Percentiles rank a stretch among this genome's conserved stretches.
Conservation (phyloP, 2,329 filamentous ascomycete species). For the Aureobasidium sp. region DNA sequence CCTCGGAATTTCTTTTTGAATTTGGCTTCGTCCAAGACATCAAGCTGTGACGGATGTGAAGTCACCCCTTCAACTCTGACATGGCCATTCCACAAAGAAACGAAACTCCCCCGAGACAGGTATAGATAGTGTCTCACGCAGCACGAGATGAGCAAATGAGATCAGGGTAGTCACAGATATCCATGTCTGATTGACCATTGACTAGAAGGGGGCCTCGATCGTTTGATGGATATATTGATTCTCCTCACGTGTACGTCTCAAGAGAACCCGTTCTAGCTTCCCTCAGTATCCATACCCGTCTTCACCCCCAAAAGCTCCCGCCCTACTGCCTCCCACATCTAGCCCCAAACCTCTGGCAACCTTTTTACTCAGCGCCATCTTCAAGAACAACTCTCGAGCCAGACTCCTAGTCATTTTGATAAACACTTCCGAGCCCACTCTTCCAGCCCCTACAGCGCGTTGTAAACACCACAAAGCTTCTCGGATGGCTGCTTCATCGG, state of each 20-base stretch:
- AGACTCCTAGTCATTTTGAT: constrained; percentile 63
- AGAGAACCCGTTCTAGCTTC: neutral
- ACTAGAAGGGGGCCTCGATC: too few relatives aligned
- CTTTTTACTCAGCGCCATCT: constrained; percentile 72
- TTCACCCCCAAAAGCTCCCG: neutral
- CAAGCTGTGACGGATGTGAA: neutral
- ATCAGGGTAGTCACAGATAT: neutral
- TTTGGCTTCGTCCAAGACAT: neutral
- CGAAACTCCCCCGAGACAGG: too few relatives aligned
- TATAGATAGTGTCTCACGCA: too few relatives aligned
- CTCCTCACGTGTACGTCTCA: neutral
- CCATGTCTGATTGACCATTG: too few relatives aligned
- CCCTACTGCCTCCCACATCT: constrained; percentile 19
- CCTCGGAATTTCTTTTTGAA: neutral
- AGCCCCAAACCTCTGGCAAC: constrained; percentile 70
- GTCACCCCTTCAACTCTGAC: too few relatives aligned
- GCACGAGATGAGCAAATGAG: too few relatives aligned
- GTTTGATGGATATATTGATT: too few relatives aligned
- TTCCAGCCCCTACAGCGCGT: constrained; percentile 62
- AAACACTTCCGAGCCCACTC: constrained; percentile 64
- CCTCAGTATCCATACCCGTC: constrained; percentile 1
- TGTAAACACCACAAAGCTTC: constrained; percentile 81
- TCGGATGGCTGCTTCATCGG: constrained; percentile 77
- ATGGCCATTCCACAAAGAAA: too few relatives aligned
- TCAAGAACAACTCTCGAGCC: constrained; percentile 72